Percentiles rank a stretch among this genome's conserved stretches.
These are phyloP conservation scores for Mortierella sp. DNA, from an alignment of 371 early-diverging fungal species.

Conservation along the genomic window DNA sequence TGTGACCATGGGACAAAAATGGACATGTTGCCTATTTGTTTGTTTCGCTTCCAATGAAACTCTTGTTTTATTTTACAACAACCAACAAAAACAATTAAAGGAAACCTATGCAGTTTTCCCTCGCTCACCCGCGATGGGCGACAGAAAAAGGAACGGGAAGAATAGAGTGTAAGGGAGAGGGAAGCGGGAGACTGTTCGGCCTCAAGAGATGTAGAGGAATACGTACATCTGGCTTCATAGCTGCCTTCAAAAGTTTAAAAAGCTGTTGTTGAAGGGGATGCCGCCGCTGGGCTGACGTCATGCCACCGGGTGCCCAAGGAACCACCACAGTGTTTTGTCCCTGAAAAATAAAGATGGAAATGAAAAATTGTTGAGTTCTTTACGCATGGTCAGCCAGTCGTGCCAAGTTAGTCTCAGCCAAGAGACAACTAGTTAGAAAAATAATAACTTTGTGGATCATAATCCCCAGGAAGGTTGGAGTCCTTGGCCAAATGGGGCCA, in stretches of 20 bases:
- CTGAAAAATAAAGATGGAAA: not conserved
- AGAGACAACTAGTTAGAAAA: not conserved
- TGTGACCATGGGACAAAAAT: slow-evolving; percentile 8
- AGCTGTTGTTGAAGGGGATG: not conserved
- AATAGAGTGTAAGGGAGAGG: not conserved
- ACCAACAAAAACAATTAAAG: not conserved
- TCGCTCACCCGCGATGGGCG: no score
- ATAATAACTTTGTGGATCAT: not conserved
- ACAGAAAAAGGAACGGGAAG: no score
- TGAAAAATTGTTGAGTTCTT: not conserved
- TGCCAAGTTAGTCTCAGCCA: not conserved
- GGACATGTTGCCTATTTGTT: not conserved
- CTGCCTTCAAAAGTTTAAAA: not conserved
- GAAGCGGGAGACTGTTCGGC: not conserved
- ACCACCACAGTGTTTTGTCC: not conserved
- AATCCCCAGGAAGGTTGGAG: no score
- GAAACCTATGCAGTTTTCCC: no score
- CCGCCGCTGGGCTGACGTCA: not conserved
- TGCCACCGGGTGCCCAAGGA: slow-evolving; percentile 1
- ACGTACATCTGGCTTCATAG: not conserved
- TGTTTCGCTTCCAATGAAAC: not conserved
- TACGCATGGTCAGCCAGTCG: not conserved
- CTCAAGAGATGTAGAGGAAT: not conserved
- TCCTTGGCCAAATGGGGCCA: slow-evolving; percentile 3
- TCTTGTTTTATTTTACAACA: not conserved